phyloP scores from a whole-genome alignment of 257 asterid species.

The Cinchona pubescens region DNA sequence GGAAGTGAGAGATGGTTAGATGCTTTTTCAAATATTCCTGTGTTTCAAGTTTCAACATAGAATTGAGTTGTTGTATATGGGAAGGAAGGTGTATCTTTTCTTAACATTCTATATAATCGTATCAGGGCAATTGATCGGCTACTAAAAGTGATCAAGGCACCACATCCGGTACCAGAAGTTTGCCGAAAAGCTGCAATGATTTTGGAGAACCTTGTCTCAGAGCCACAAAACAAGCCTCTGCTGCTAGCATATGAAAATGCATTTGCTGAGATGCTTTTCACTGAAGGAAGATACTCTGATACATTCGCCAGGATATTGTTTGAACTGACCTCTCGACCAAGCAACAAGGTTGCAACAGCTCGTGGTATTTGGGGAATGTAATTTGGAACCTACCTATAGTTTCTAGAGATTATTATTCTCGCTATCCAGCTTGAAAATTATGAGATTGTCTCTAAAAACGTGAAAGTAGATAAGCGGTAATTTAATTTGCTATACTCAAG shows the following conservation, averaged over 20 bases:
- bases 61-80: background rate
- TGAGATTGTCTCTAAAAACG: background rate
- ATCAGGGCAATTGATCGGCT: slow-evolving; percentile 90
- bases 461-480: background rate
- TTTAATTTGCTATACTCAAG: background rate
- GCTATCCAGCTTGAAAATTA: background rate
- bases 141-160: slow-evolving; percentile 71
- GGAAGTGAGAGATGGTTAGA: slow-evolving; percentile 89
- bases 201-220: slow-evolving; percentile 83
- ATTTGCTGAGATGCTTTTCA: slow-evolving; percentile 86
- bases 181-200: slow-evolving; percentile 87
- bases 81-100: background rate
- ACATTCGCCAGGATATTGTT: slow-evolving; percentile 80
- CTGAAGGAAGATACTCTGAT: slow-evolving; percentile 72
- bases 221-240: slow-evolving; percentile 92
- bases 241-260: slow-evolving; percentile 77
- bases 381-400: background rate
- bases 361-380: slow-evolving; percentile 99
- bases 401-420: background rate
- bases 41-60: background rate
- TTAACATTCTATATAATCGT: slow-evolving; percentile 6
- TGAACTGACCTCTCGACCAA: slow-evolving; percentile 81
- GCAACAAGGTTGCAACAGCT: slow-evolving; percentile 66
- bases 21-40: background rate
- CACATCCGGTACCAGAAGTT: slow-evolving; percentile 92